These are phyloP conservation scores for Claviceps spartinae DNA, from an alignment of 2,329 filamentous ascomycete species.

Conservation along the genomic window DNA sequence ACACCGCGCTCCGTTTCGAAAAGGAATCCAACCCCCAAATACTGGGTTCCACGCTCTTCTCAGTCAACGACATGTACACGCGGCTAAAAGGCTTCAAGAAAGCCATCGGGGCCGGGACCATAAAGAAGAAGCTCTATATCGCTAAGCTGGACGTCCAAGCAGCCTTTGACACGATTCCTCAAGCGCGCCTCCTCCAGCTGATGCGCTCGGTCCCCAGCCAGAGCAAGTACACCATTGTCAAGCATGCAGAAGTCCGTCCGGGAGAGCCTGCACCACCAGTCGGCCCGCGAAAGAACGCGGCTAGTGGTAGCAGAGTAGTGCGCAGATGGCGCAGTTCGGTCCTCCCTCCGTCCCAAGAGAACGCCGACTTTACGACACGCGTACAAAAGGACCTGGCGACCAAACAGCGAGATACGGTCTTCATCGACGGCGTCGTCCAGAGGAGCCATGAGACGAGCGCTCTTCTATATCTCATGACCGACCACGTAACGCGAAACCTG, in stretches of 20 bases:
- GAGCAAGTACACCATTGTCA: slow-evolving; percentile 54
- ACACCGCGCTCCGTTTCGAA: slow-evolving; percentile 66
- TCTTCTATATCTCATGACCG: slow-evolving; percentile 55
- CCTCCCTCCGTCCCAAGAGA: slow-evolving; percentile 23
- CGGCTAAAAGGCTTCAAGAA: slow-evolving; percentile 58
- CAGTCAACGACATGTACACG: slow-evolving; percentile 64
- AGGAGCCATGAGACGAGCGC: slow-evolving; percentile 41
- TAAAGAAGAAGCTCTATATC: slow-evolving; percentile 51
- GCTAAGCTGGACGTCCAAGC: slow-evolving; percentile 85
- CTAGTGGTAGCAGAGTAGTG: slow-evolving; percentile 21
- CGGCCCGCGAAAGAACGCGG: slow-evolving; percentile 7
- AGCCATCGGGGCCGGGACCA: slow-evolving; percentile 21
- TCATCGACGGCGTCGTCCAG: slow-evolving; percentile 55
- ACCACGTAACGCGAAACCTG: slow-evolving; percentile 76
- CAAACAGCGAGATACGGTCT: slow-evolving; percentile 55
- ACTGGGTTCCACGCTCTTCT: slow-evolving; percentile 72
- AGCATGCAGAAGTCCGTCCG: slow-evolving; percentile 59
- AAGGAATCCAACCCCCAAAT: slow-evolving; percentile 42
- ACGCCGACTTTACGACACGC: slow-evolving; percentile 29
- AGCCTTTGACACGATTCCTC: slow-evolving; percentile 93
- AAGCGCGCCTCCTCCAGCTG: slow-evolving; percentile 55
- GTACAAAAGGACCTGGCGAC: slow-evolving; percentile 26
- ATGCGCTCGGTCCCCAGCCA: slow-evolving; percentile 44
- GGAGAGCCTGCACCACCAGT: slow-evolving; percentile 15
- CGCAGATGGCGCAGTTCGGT: slow-evolving; percentile 42